Evolutionary conservation across 208 protist genomes (phyloP), one percentile per base, ranked within the genome.

Genomic region (Wallacemonas rigidus): DNA sequence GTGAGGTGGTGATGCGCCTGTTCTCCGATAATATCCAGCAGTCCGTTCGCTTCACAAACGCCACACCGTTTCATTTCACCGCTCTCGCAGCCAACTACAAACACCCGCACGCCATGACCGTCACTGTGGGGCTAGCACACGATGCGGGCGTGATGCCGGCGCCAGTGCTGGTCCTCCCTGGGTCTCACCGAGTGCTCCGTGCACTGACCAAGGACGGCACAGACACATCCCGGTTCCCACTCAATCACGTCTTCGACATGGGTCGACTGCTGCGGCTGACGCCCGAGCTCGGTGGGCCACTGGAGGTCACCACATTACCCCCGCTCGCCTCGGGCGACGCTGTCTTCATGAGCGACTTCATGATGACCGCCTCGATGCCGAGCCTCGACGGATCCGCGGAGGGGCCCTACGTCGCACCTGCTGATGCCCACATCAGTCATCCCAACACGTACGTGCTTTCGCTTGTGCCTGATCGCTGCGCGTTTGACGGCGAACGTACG

Each of bases 381-480:
- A 80, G 68, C 51, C 69, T 96, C 70, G 57, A 15, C 12, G 91
- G 91, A 0, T 6, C 55, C 12, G 76, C 74, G 3, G 67, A 56
- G 1, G 48, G 50, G 2, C 62, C 81, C 15, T 79, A 77, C 56
- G n/a, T 58, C 11, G 72, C 81, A n/a, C 76, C 81, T 2, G 7
- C 38, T 3, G 41, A 65, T 5, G 67, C 71, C 1, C 36, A 50
- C 8, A 40, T 64, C 15, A 40, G 41, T n/a, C 58, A 81, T 11
- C 61, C 76, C 1, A 80, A 77, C 43, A 64, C 75, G 47, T 96
- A 94, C 80, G 61, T 61, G 15, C 71, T 94, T 26, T 75, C 77
- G 15, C 74, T 96, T 2, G 83, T 96, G 75, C 87, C 87, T 0
- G 88, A 93, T 62, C 88, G 87, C 6, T 91, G 87, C 58, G 76